These are phyloP conservation scores for Haplosporangium sp. DNA, from an alignment of 371 early-diverging fungal species.

Conservation along the genomic window DNA sequence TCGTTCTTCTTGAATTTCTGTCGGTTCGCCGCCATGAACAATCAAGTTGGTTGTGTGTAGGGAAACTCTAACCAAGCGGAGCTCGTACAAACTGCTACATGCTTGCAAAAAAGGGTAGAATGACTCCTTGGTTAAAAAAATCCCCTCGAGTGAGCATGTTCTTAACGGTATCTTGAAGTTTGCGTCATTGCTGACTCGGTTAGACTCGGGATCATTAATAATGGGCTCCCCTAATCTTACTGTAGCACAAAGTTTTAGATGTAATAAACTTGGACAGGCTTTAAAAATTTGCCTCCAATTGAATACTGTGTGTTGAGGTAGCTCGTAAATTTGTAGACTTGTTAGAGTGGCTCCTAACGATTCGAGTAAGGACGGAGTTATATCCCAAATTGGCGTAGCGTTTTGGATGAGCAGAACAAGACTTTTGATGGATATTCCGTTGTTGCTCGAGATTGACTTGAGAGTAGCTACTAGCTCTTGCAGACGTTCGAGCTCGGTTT, in stretches of 20 bases:
- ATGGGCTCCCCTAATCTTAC: neutral
- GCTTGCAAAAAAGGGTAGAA: neutral
- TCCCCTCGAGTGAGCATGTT: neutral
- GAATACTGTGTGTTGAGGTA: neutral
- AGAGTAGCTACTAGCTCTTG: neutral
- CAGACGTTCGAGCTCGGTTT: neutral
- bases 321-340: neutral
- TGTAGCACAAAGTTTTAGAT: neutral
- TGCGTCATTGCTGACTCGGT: neutral
- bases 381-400: neutral
- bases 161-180: neutral
- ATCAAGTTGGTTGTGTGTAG: too few relatives aligned
- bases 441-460: neutral
- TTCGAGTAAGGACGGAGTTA: neutral
- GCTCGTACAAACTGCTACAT: neutral
- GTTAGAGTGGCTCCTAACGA: conserved; percentile 3
- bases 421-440: neutral
- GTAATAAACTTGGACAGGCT: neutral
- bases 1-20: neutral
- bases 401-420: neutral
- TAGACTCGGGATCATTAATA: too few relatives aligned
- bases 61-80: neutral
- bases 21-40: too few relatives aligned
- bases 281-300: neutral
- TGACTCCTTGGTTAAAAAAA: neutral